Conservation (phyloP, 2,329 filamentous ascomycete genomes). For the Cadophora luteo-olivacea region DNA sequence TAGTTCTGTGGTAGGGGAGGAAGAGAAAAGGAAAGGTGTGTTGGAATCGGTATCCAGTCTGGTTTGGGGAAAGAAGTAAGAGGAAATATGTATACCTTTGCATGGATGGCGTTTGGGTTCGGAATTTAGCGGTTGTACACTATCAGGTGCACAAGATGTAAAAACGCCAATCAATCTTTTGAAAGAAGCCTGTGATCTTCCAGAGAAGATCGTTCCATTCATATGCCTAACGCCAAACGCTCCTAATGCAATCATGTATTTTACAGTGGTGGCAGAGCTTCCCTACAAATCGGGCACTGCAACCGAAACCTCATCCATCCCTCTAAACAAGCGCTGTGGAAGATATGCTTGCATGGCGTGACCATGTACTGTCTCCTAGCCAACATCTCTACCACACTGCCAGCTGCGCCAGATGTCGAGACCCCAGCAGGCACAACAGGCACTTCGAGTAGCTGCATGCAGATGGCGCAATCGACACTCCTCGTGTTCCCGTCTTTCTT, state of each 20-base stretch:
- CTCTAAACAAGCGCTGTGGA: conserved; percentile 89
- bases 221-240: conserved; percentile 14
- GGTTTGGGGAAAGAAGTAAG: conserved; percentile 32
- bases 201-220: neutral
- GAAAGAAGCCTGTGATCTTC: neutral
- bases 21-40: conserved; percentile 21
- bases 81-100: conserved; percentile 15
- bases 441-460: conserved; percentile 89
- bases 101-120: conserved; percentile 18
- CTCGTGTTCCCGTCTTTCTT: conserved; percentile 53
- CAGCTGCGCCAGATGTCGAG: conserved; percentile 43
- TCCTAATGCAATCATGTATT: neutral
- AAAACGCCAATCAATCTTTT: conserved; percentile 27
- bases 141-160: conserved; percentile 27
- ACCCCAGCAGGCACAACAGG: conserved; percentile 73
- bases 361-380: conserved; percentile 92
- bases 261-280: conserved; percentile 84
- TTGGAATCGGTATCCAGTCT: conserved; percentile 28
- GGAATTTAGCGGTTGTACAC: conserved; percentile 26
- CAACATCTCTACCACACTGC: conserved; percentile 71
- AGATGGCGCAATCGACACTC: conserved; percentile 91
- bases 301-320: conserved; percentile 94
- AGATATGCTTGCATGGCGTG: conserved; percentile 94
- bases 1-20: conserved; percentile 17
- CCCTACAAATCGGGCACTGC: conserved; percentile 94